Evolutionary conservation across 2,329 filamentous ascomycete genomes (phyloP).

Genomic region (Neofusicoccum cordaticola): DNA sequence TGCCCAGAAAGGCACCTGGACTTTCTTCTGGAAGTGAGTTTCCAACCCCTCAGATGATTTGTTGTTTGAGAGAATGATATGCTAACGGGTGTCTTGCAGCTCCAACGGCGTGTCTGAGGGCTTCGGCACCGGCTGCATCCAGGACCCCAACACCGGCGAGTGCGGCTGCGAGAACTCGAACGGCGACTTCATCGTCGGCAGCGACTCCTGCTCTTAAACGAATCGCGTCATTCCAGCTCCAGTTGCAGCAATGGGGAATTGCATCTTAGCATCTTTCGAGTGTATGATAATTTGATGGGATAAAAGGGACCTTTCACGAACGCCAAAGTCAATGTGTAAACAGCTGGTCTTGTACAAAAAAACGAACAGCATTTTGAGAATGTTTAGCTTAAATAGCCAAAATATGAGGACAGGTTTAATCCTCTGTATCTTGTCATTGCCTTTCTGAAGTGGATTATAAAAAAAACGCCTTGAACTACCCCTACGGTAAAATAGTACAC

Average conservation of each 20-base stretch:
- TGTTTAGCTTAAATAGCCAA: neutral
- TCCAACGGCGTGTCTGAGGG: slow-evolving; percentile 23
- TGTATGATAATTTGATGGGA: neutral
- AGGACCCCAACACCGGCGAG: slow-evolving; percentile 21
- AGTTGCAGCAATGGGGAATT: too few relatives aligned
- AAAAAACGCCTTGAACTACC: neutral
- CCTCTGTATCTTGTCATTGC: neutral
- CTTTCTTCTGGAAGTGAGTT: slow-evolving; percentile 14
- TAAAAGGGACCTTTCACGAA: neutral
- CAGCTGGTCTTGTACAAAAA: neutral
- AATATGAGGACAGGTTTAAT: neutral
- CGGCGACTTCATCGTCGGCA: slow-evolving; percentile 1
- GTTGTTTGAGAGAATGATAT: too few relatives aligned
- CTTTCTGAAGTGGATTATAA: neutral
- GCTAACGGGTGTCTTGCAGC: neutral
- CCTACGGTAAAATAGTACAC: neutral
- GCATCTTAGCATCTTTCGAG: neutral
- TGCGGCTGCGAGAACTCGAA: slow-evolving; percentile 14
- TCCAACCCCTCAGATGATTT: neutral
- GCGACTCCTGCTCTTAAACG: neutral
- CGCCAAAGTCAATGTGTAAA: neutral
- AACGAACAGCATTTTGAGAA: too few relatives aligned
- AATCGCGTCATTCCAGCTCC: too few relatives aligned
- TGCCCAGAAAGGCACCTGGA: neutral
- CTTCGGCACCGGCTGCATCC: slow-evolving; percentile 29